Evolutionary conservation across 768 basidiomycete species (phyloP).

Genomic region (Hirschioporus abietinus): DNA sequence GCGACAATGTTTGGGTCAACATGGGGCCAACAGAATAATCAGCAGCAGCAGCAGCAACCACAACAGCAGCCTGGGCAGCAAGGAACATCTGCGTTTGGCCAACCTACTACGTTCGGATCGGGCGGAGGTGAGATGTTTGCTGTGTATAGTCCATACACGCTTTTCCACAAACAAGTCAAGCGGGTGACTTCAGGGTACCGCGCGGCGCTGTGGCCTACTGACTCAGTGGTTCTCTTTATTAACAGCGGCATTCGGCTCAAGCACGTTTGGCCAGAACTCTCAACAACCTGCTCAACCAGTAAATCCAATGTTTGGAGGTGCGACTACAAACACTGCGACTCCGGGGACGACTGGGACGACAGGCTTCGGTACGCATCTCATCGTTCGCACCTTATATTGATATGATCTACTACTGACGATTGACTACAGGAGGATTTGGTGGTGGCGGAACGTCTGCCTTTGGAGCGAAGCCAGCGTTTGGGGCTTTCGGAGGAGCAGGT

Average conservation of each 20-base stretch:
- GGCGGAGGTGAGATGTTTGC: conserved; percentile 20
- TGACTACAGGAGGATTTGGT: background rate
- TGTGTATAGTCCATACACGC: conserved; percentile 33
- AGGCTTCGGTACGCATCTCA: background rate
- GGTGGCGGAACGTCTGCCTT: conserved; percentile 29
- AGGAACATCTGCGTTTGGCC: conserved; percentile 60
- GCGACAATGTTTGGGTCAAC: conserved; percentile 24
- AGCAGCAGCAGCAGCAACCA: conserved; percentile 32
- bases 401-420: background rate
- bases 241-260: conserved; percentile 45
- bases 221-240: background rate
- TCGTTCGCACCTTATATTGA: background rate
- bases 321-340: conserved; percentile 4
- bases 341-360: background rate
- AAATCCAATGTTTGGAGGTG: conserved; percentile 76
- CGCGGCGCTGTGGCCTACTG: conserved; percentile 9
- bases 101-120: conserved; percentile 59
- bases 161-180: background rate
- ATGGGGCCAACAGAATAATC: conserved; percentile 24
- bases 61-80: conserved; percentile 60
- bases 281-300: conserved; percentile 57
- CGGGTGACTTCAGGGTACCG: background rate
- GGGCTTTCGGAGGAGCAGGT: conserved; percentile 61
- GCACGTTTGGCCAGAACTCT: conserved; percentile 51
- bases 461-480: conserved; percentile 57